phyloP scores from a whole-genome alignment of 2,329 filamentous ascomycete species.

The Beauveria brongniartii region DNA sequence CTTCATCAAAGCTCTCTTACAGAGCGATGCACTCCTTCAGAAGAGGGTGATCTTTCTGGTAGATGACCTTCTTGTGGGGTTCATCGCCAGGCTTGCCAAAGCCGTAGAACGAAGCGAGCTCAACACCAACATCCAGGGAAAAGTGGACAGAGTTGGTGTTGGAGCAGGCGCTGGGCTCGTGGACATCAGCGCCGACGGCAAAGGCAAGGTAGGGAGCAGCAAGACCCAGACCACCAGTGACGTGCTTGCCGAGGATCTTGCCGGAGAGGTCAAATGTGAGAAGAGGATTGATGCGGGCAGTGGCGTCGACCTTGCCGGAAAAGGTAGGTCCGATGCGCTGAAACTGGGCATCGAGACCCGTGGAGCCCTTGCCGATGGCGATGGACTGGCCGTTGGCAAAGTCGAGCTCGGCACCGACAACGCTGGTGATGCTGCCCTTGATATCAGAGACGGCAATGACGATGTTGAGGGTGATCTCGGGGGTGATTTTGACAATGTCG shows the following conservation, averaged over 20 bases:
- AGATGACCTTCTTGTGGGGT: slow-evolving; percentile 11
- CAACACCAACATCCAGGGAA: slow-evolving; percentile 5
- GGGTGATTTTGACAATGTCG: slow-evolving; percentile 9
- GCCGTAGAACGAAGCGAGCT: slow-evolving; percentile 11
- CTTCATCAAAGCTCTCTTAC: neutral
- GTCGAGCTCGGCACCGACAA: slow-evolving; percentile 10
- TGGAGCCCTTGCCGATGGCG: slow-evolving; percentile 10
- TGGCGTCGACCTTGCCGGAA: slow-evolving; percentile 11
- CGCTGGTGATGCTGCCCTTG: slow-evolving; percentile 6
- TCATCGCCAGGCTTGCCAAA: slow-evolving; percentile 10
- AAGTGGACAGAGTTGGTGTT: slow-evolving; percentile 9
- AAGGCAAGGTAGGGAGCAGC: slow-evolving; percentile 8
- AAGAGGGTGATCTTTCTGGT: slow-evolving; percentile 9
- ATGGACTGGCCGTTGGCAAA: slow-evolving; percentile 11
- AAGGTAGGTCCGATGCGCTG: slow-evolving; percentile 9
- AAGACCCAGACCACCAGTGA: slow-evolving; percentile 7
- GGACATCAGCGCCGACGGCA: slow-evolving; percentile 7
- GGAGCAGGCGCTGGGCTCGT: slow-evolving; percentile 8
- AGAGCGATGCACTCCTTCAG: slow-evolving; percentile 8
- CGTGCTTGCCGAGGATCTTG: slow-evolving; percentile 10
- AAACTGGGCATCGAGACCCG: slow-evolving; percentile 9
- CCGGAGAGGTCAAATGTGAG: slow-evolving; percentile 10
- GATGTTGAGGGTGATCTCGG: slow-evolving; percentile 9
- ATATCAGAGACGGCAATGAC: slow-evolving; percentile 9
- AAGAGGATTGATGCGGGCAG: slow-evolving; percentile 9